These are phyloP conservation scores for Stereocaulon alpinum DNA, from an alignment of 495 filamentous ascomycete genomes.

Conservation along the genomic window DNA sequence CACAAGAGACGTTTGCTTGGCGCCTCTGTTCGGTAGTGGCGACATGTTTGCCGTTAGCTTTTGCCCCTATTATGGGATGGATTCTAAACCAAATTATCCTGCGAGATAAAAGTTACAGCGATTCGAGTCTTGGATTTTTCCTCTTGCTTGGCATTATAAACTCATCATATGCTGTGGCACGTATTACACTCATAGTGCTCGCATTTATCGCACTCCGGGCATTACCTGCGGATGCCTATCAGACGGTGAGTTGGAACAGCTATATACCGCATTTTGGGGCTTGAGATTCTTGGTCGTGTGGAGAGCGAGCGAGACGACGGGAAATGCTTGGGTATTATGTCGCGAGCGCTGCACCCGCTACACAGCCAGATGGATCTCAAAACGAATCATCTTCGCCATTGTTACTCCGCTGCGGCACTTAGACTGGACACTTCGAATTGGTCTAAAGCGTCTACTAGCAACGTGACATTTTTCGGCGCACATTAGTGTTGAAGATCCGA, in stretches of 20 bases:
- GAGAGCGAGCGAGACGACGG: no score
- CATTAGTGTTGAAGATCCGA: not conserved
- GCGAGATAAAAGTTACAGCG: not conserved
- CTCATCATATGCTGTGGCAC: slow-evolving; percentile 3
- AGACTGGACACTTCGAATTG: not conserved
- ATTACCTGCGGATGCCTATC: slow-evolving; percentile 10
- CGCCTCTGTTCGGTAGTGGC: slow-evolving; percentile 11
- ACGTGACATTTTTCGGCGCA: not conserved
- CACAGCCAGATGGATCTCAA: no score
- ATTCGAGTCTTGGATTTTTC: not conserved
- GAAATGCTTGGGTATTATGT: no score
- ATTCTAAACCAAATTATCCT: not conserved
- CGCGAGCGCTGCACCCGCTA: no score
- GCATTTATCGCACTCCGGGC: slow-evolving; percentile 16
- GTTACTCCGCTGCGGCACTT: no score
- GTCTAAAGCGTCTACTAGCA: slow-evolving; percentile 1
- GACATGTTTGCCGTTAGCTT: slow-evolving; percentile 3
- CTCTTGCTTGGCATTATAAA: not conserved
- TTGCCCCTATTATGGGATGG: no score
- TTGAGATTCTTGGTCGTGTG: not conserved
- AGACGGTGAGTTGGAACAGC: slow-evolving; percentile 13
- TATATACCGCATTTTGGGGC: slow-evolving; percentile 13
- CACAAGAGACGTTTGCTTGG: slow-evolving; percentile 15
- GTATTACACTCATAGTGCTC: slow-evolving; percentile 10
- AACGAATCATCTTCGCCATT: no score